These are phyloP conservation scores for Colletotrichum simmondsii DNA, from an alignment of 2,329 filamentous ascomycete species.

Conservation along the genomic window DNA sequence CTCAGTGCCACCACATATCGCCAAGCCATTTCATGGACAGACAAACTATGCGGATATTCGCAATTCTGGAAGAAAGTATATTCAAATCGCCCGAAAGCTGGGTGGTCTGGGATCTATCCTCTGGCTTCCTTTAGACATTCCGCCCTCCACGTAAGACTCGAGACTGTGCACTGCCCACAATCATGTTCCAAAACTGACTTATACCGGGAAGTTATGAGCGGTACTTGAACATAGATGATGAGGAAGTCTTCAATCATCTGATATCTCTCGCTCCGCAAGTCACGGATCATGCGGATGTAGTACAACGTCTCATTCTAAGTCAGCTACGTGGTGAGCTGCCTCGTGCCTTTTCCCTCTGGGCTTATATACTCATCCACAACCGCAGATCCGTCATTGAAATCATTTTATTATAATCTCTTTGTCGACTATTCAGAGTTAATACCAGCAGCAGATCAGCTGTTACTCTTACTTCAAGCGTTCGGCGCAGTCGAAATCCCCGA, in stretches of 20 bases:
- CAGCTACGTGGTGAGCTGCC: constrained; percentile 13
- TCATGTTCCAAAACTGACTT: too few species aligned
- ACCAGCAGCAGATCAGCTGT: constrained; percentile 37
- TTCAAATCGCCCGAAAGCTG: constrained; percentile 45
- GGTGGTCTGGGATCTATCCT: constrained; percentile 43
- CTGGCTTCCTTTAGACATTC: constrained; percentile 46
- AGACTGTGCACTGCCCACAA: constrained; percentile 15
- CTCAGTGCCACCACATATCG: constrained; percentile 36
- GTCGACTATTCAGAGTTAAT: constrained; percentile 41
- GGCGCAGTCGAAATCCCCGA: constrained; percentile 36
- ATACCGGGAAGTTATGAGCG: constrained; percentile 42
- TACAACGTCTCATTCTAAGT: constrained; percentile 38
- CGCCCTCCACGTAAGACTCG: constrained; percentile 47
- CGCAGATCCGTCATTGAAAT: neutral
- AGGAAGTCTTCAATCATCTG: constrained; percentile 43
- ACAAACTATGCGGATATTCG: constrained; percentile 40
- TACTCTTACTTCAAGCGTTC: constrained; percentile 40
- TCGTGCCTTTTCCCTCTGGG: fast-evolving
- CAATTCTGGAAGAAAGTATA: constrained; percentile 47
- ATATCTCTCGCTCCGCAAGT: constrained; percentile 33
- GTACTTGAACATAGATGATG: constrained; percentile 47
- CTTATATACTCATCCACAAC: neutral
- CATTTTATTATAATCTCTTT: constrained; percentile 39
- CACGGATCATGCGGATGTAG: constrained; percentile 35
- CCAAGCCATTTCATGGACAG: constrained; percentile 36